These are phyloP conservation scores for Barbarea vulgaris DNA, from an alignment of 345 rosid species.

Conservation along the genomic window DNA sequence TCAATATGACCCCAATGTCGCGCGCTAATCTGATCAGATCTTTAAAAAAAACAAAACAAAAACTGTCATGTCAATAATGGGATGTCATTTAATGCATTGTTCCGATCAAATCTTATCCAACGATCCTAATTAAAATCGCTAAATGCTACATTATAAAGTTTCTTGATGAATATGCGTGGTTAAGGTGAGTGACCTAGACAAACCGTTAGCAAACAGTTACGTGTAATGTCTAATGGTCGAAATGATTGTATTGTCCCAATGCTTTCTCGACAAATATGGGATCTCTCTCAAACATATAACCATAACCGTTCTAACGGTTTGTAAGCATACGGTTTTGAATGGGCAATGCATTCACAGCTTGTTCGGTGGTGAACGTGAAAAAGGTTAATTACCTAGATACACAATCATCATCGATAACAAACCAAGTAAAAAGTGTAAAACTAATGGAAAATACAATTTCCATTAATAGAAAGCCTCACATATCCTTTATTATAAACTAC, in stretches of 20 bases:
- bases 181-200: neutral
- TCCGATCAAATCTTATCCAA: neutral
- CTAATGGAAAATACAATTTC: neutral
- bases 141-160: too few species aligned
- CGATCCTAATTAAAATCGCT: neutral
- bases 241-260: neutral
- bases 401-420: neutral
- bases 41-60: too few species aligned
- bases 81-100: too few species aligned
- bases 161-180: neutral
- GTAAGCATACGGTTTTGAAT: neutral
- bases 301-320: neutral
- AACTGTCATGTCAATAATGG: neutral
- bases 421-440: neutral
- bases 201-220: neutral
- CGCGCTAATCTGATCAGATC: too few species aligned
- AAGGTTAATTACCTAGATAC: too few species aligned
- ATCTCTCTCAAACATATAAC: neutral
- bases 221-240: neutral
- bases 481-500: neutral
- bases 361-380: neutral
- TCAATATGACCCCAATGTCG: neutral
- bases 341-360: too few species aligned
- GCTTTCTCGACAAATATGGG: neutral
- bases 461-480: conserved; percentile 16